Percentiles rank a stretch among this genome's conserved stretches.
These are phyloP conservation scores for Inga laurina DNA, from an alignment of 306 rosid genomes.

Conservation along the genomic window DNA sequence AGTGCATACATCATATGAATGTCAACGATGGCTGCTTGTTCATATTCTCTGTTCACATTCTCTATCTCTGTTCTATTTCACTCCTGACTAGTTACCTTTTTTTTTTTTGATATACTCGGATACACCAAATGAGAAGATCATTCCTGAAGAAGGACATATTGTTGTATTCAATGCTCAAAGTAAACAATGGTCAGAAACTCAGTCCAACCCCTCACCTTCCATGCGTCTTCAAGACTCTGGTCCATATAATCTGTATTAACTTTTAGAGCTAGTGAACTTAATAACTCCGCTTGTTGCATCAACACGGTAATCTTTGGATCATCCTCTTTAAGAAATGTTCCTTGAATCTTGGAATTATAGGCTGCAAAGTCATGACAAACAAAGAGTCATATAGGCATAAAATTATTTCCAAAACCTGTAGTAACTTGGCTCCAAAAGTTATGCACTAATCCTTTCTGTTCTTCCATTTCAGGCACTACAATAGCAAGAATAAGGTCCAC, in stretches of 20 bases:
- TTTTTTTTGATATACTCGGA: neutral
- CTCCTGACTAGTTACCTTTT: no score
- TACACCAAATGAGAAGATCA: constrained; percentile 11
- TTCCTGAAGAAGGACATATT: constrained; percentile 6
- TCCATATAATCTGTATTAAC: constrained; percentile 71
- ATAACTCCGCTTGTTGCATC: constrained; percentile 82
- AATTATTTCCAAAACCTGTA: constrained; percentile 25
- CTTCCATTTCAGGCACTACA: constrained; percentile 26
- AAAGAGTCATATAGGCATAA: constrained; percentile 29
- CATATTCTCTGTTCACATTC: no score
- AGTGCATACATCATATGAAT: no score
- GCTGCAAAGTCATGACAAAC: constrained; percentile 44
- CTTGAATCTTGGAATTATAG: constrained; percentile 48
- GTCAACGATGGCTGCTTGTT: no score
- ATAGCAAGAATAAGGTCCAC: constrained; percentile 29
- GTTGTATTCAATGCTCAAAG: constrained; percentile 20
- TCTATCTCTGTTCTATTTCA: no score
- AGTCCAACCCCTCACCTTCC: constrained; percentile 73
- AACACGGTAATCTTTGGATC: constrained; percentile 66
- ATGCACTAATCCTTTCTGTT: constrained; percentile 13
- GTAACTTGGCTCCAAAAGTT: neutral
- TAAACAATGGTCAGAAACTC: constrained; percentile 11
- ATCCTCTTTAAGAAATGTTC: constrained; percentile 66
- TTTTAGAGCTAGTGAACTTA: constrained; percentile 72
- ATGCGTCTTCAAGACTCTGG: constrained; percentile 80